These are phyloP conservation scores for Santalum album DNA, from an alignment of 164 flowering plant species.

Conservation along the genomic window DNA sequence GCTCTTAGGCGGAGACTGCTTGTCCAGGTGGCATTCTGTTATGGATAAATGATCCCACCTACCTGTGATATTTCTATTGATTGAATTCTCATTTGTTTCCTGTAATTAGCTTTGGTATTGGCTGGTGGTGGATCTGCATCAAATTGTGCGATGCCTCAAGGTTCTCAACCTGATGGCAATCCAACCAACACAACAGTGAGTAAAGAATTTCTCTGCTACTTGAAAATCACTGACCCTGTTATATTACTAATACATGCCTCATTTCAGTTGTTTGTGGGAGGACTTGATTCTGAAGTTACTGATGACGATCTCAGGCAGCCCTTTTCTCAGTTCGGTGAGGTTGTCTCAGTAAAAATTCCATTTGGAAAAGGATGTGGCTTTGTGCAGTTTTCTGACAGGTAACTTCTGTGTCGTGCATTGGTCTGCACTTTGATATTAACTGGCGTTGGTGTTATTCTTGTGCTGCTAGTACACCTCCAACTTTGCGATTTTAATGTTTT, in stretches of 20 bases:
- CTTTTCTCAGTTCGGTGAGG: slow-evolving; percentile 50
- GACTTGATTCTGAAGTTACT: slow-evolving; percentile 47
- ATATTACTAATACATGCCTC: background rate
- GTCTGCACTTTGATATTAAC: too few species aligned
- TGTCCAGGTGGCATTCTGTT: too few species aligned
- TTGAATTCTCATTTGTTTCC: background rate
- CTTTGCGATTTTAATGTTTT: too few species aligned
- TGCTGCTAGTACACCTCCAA: too few species aligned
- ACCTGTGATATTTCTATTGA: too few species aligned
- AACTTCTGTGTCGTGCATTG: background rate
- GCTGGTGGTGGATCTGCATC: slow-evolving; percentile 69
- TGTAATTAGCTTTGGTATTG: slow-evolving; percentile 38
- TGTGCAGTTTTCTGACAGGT: slow-evolving; percentile 66
- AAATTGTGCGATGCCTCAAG: slow-evolving; percentile 46
- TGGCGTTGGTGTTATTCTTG: background rate
- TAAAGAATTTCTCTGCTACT: background rate
- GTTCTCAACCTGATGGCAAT: slow-evolving; percentile 54
- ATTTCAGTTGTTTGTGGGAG: slow-evolving; percentile 61
- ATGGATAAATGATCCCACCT: too few species aligned
- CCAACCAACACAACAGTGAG: slow-evolving; percentile 85
- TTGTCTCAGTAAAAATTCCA: slow-evolving; percentile 56
- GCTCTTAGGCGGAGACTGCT: too few species aligned
- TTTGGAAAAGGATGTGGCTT: slow-evolving; percentile 63
- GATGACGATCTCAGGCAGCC: slow-evolving; percentile 55
- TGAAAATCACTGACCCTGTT: background rate